Conservation (phyloP, 108 stramenopile genomes). For the Pseudonitzschia pungens region DNA sequence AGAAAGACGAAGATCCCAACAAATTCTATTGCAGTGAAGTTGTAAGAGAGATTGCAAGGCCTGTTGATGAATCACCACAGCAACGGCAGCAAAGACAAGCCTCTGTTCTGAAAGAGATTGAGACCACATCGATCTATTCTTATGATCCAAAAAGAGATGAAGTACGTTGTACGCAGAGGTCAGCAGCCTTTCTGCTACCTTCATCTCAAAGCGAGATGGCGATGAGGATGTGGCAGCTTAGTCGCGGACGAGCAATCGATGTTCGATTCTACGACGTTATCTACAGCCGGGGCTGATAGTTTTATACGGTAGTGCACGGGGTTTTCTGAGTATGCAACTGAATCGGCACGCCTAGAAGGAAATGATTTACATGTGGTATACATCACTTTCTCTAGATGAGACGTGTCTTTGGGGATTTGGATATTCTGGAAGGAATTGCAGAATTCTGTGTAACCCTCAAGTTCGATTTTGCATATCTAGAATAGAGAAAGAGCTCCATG, state of each 20-base stretch:
- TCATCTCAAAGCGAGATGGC: slow-evolving; percentile 72
- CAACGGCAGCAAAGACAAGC: neutral
- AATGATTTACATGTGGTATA: too few species aligned
- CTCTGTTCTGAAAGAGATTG: slow-evolving; percentile 77
- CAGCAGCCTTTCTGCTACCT: slow-evolving; percentile 75
- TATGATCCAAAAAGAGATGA: slow-evolving; percentile 29
- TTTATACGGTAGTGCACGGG: too few species aligned
- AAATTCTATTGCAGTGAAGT: slow-evolving; percentile 81
- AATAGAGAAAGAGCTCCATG: too few species aligned
- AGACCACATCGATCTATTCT: slow-evolving; percentile 75
- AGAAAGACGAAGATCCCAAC: slow-evolving; percentile 30
- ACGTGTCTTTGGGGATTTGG: too few species aligned
- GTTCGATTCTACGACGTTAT: slow-evolving; percentile 75
- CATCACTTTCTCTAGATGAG: too few species aligned
- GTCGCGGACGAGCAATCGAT: slow-evolving; percentile 70
- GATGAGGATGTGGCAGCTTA: slow-evolving; percentile 69
- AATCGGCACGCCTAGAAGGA: too few species aligned
- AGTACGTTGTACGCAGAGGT: slow-evolving; percentile 69
- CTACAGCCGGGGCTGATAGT: slow-evolving; percentile 37
- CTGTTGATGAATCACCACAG: slow-evolving; percentile 28
- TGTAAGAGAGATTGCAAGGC: slow-evolving; percentile 72
- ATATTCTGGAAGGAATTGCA: too few species aligned
- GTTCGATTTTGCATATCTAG: too few species aligned
- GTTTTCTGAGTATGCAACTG: too few species aligned
- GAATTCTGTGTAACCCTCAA: too few species aligned